phyloP scores from a whole-genome alignment of 768 basidiomycete species.

The Phylloporus arenicola region DNA sequence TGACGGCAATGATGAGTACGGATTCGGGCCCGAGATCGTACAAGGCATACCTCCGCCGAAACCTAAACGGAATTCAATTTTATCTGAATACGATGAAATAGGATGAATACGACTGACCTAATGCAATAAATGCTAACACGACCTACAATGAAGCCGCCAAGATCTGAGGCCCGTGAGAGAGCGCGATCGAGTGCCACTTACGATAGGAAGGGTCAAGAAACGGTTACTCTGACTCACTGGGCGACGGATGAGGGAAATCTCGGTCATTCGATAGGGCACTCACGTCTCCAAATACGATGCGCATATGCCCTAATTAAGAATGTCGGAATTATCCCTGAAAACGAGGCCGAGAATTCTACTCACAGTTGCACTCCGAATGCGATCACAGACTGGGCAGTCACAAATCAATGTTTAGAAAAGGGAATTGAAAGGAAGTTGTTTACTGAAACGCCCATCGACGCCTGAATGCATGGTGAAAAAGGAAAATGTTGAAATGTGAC shows the following conservation, averaged over 20 bases:
- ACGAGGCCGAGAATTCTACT: conserved; percentile 1
- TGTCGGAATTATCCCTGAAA: background rate
- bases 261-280: conserved; percentile 5
- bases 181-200: conserved; percentile 12
- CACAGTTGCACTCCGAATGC: conserved; percentile 35
- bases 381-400: conserved; percentile 24
- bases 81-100: background rate
- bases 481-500: background rate
- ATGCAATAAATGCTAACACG: conserved; percentile 24
- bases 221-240: conserved; percentile 31
- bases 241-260: background rate
- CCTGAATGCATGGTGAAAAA: conserved; percentile 16
- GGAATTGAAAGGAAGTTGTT: background rate
- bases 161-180: background rate
- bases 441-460: conserved; percentile 33
- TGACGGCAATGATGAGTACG: conserved; percentile 1
- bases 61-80: conserved; percentile 10
- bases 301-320: conserved; percentile 29
- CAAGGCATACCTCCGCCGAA: conserved; percentile 25
- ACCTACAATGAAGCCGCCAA: conserved; percentile 10
- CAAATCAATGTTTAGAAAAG: background rate
- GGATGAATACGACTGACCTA: conserved; percentile 15
- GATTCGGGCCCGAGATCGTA: background rate
- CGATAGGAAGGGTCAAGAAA: conserved; percentile 29
- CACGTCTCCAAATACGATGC: conserved; percentile 35